A percentile compares a stretch with the other conserved stretches of the same genome.
phyloP scores from a whole-genome alignment of 1,284 basidiomycete species.

The Marasmius oreades region DNA sequence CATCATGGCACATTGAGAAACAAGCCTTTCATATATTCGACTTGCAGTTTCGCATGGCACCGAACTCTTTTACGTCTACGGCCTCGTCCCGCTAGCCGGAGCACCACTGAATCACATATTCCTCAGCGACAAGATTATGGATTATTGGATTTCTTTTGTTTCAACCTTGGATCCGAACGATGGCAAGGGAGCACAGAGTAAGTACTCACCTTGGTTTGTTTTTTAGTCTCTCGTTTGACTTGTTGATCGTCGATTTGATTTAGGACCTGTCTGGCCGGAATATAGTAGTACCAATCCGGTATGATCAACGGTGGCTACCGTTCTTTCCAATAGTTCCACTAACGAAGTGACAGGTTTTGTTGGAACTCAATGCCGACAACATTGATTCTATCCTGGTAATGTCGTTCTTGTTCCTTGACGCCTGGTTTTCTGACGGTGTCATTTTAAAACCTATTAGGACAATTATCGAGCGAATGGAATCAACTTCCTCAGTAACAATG shows the following conservation, averaged over 20 bases:
- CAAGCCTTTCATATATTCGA: neutral
- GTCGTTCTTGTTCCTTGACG: neutral
- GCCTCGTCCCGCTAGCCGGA: neutral
- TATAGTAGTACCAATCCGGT: neutral
- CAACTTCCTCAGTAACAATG: neutral
- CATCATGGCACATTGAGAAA: neutral
- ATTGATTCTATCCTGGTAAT: neutral
- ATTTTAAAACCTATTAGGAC: neutral
- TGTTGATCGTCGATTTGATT: neutral
- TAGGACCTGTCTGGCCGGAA: conserved; percentile 1
- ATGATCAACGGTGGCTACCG: neutral
- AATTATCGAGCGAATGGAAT: neutral
- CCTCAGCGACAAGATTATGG: conserved; percentile 1
- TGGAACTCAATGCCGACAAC: neutral
- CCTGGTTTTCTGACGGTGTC: neutral
- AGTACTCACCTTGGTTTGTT: neutral
- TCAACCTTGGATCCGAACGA: conserved; percentile 6
- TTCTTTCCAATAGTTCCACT: neutral
- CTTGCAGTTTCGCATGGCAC: neutral
- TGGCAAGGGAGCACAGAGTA: conserved; percentile 1
- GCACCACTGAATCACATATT: neutral
- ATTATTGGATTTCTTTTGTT: conserved; percentile 11
- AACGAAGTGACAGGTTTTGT: neutral
- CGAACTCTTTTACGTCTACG: conserved; percentile 2
- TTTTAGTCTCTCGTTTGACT: neutral